A percentile compares a stretch with the other conserved stretches of the same genome.
Evolutionary conservation across 2,329 filamentous ascomycete species (phyloP).

Genomic region (Fusarium illudens): DNA sequence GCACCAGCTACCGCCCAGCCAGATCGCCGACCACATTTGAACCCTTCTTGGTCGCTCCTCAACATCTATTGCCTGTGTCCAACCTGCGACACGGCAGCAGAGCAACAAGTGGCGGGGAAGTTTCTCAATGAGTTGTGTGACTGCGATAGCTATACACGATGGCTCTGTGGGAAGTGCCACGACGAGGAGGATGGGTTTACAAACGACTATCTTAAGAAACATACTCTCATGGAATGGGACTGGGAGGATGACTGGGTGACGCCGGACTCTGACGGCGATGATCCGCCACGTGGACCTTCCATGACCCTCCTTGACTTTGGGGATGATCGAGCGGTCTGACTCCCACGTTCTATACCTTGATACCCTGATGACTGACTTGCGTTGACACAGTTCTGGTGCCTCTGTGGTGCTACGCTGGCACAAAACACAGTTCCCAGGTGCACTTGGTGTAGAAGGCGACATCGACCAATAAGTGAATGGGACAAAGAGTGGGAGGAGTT

Average conservation of each 20-base stretch:
- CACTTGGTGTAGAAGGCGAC: slow-evolving; percentile 27
- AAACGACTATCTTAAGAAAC: neutral
- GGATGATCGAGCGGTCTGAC: neutral
- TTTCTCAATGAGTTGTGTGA: slow-evolving; percentile 20
- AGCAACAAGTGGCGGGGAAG: neutral
- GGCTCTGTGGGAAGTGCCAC: slow-evolving; percentile 15
- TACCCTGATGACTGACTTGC: neutral
- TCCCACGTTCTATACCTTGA: neutral
- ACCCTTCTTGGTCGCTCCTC: neutral
- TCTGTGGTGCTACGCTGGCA: neutral
- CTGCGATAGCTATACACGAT: slow-evolving; percentile 21
- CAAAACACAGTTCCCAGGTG: slow-evolving; percentile 1
- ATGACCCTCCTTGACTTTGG: slow-evolving; percentile 8
- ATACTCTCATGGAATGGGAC: slow-evolving; percentile 10
- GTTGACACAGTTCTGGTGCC: slow-evolving; percentile 22
- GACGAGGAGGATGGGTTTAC: accelerated
- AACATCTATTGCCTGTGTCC: slow-evolving; percentile 26
- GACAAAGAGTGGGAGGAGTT: neutral
- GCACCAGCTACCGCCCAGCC: neutral
- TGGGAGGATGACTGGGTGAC: too few species aligned
- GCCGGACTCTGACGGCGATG: too few species aligned
- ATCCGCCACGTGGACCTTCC: too few species aligned
- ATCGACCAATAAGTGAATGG: slow-evolving; percentile 17
- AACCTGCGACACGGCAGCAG: neutral
- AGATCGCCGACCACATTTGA: slow-evolving; percentile 24